These are phyloP conservation scores for Podosphaera aphanis DNA, from an alignment of 2,329 filamentous ascomycete genomes.

Conservation along the genomic window DNA sequence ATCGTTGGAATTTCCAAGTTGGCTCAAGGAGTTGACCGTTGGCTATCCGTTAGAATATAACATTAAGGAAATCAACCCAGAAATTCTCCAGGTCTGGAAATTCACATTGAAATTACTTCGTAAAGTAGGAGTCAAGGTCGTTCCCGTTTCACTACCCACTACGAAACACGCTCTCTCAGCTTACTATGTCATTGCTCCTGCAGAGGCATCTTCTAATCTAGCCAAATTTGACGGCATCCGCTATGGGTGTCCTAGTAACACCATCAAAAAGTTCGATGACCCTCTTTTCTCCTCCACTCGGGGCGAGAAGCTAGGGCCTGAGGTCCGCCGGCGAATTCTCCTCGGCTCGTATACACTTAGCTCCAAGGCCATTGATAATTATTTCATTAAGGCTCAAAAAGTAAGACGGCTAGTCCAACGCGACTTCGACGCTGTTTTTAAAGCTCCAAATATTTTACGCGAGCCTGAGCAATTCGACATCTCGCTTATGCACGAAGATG, in stretches of 20 bases:
- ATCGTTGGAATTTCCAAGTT: neutral
- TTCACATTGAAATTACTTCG: conserved; percentile 34
- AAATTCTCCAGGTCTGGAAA: conserved; percentile 48
- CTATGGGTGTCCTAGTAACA: conserved; percentile 32
- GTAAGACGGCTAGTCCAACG: conserved; percentile 60
- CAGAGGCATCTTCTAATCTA: conserved; percentile 86
- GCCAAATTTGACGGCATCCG: conserved; percentile 95
- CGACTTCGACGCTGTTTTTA: conserved; percentile 70
- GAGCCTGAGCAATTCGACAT: conserved; percentile 30
- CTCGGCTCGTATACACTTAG: conserved; percentile 78
- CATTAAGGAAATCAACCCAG: conserved; percentile 50
- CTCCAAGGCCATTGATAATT: conserved; percentile 80
- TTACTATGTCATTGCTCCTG: conserved; percentile 87
- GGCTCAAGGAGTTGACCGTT: conserved; percentile 19
- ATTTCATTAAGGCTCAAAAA: conserved; percentile 83
- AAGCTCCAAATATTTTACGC: conserved; percentile 41
- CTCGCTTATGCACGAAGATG: conserved; percentile 32
- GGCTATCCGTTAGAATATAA: conserved; percentile 62
- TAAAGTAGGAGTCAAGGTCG: conserved; percentile 42
- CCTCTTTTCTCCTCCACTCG: conserved; percentile 57
- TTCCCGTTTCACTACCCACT: conserved; percentile 57
- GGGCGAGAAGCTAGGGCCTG: conserved; percentile 51
- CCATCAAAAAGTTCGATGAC: conserved; percentile 23
- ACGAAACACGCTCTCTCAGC: conserved; percentile 72
- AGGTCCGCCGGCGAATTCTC: conserved; percentile 70